These are phyloP conservation scores for Rhododendron henanense DNA, from an alignment of 148 eudicot species.

Conservation along the genomic window DNA sequence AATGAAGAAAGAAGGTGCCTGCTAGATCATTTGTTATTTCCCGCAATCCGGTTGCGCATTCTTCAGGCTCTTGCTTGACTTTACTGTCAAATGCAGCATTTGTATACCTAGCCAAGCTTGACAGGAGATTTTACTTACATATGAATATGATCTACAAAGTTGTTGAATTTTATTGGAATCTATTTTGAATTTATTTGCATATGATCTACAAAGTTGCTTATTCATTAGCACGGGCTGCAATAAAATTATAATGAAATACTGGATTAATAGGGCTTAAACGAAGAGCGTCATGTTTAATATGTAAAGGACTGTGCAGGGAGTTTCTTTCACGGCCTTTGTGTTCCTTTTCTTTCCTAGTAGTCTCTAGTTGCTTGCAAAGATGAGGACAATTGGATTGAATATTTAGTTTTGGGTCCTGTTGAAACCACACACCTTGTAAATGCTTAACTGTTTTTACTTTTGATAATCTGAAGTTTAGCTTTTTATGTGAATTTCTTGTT, in stretches of 20 bases:
- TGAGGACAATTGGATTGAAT: neutral
- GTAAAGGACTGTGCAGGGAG: neutral
- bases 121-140: neutral
- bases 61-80: neutral
- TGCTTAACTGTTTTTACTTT: neutral
- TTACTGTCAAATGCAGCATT: neutral
- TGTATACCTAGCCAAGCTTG: neutral
- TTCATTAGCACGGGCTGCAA: neutral
- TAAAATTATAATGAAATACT: no score
- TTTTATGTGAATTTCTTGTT: constrained; percentile 1
- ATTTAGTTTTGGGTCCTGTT: neutral
- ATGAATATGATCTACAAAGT: neutral
- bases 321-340: neutral
- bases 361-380: neutral
- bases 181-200: no score
- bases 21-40: neutral
- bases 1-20: neutral
- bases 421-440: neutral
- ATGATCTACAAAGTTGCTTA: neutral
- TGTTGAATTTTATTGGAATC: neutral
- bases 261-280: neutral
- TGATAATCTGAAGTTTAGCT: neutral
- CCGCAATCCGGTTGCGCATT: neutral
- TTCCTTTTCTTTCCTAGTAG: neutral
- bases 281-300: neutral